These are phyloP conservation scores for Kwoniella shandongensis DNA, from an alignment of 768 basidiomycete species.

Conservation along the genomic window DNA sequence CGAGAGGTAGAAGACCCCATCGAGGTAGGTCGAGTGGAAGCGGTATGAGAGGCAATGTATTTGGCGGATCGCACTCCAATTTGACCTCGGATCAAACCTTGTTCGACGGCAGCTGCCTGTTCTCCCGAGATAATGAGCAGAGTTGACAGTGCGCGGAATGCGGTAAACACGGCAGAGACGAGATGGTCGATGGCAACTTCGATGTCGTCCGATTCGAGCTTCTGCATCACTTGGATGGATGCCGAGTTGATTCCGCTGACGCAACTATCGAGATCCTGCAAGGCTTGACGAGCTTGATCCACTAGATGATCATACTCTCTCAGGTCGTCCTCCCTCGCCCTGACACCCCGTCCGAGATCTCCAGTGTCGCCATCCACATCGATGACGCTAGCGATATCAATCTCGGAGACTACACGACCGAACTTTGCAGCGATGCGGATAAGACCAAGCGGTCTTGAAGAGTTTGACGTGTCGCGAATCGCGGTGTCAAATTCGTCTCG, in stretches of 20 bases:
- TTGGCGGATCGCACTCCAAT: constrained; percentile 32
- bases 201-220: constrained; percentile 2
- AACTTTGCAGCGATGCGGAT: constrained; percentile 26
- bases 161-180: constrained; percentile 12
- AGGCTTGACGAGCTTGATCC: constrained; percentile 27
- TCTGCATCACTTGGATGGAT: constrained; percentile 2
- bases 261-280: constrained; percentile 35
- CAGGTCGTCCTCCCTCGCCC: constrained; percentile 22
- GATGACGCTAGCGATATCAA: constrained; percentile 48
- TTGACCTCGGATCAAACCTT: constrained; percentile 23
- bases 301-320: constrained; percentile 38
- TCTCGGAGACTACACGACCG: constrained; percentile 3
- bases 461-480: not conserved
- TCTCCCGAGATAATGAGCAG: constrained; percentile 30
- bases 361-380: constrained; percentile 52
- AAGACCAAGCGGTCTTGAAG: constrained; percentile 6
- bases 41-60: constrained; percentile 6
- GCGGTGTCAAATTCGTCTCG: constrained; percentile 22
- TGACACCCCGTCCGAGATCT: constrained; percentile 17
- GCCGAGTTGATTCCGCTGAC: constrained; percentile 7
- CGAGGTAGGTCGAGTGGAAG: constrained; percentile 17
- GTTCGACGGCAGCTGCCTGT: constrained; percentile 29
- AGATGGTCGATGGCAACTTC: constrained; percentile 3
- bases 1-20: constrained; percentile 22
- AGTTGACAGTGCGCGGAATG: constrained; percentile 22